These are phyloP conservation scores for Closterium sp. DNA, from an alignment of 139 green algal genomes.

Conservation along the genomic window DNA sequence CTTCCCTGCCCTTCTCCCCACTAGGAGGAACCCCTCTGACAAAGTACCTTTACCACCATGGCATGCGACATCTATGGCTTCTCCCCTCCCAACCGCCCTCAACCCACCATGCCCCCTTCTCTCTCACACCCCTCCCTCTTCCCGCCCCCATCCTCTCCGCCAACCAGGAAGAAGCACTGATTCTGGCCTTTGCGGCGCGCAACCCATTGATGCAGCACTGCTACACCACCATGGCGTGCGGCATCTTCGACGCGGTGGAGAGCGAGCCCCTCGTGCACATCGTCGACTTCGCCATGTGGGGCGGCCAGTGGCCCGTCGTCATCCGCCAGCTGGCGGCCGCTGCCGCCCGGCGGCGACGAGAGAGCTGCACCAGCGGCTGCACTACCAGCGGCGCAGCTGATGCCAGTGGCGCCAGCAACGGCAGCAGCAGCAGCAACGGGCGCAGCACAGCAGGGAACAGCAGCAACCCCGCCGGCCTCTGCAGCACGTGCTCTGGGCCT, in stretches of 20 bases:
- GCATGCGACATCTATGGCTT: background rate
- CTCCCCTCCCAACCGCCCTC: too few relatives aligned
- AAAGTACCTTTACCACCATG: background rate
- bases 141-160: too few relatives aligned
- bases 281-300: slow-evolving; percentile 30
- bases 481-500: background rate
- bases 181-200: background rate
- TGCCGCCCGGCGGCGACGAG: too few relatives aligned
- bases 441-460: too few relatives aligned
- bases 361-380: too few relatives aligned
- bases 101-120: too few relatives aligned
- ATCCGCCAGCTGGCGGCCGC: slow-evolving; percentile 3
- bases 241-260: slow-evolving; percentile 16
- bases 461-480: too few relatives aligned
- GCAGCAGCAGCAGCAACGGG: too few relatives aligned
- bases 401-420: too few relatives aligned
- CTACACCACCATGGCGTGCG: slow-evolving; percentile 2
- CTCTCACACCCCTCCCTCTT: too few relatives aligned
- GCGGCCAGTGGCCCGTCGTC: background rate
- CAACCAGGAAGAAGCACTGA: background rate
- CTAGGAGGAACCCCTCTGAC: background rate
- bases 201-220: background rate
- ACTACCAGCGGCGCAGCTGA: too few relatives aligned
- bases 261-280: slow-evolving; percentile 11
- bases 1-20: too few relatives aligned